Percentiles rank a stretch among this genome's conserved stretches.
Conservation (phyloP, 352 stramenopile genomes). For the Globisporangium nagaii region DNA sequence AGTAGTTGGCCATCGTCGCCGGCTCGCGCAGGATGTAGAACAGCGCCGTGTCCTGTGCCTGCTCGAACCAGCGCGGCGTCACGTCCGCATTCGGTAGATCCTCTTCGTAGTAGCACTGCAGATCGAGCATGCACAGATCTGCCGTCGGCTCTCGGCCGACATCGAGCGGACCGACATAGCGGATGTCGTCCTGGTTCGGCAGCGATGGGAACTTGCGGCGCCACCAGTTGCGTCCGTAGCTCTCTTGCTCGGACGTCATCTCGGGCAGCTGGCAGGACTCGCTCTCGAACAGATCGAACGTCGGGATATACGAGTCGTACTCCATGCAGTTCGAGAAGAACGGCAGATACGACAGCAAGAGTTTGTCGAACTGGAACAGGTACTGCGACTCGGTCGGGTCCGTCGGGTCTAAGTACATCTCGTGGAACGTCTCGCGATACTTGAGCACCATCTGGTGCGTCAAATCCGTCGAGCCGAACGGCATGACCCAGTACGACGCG, state of each 20-base stretch:
- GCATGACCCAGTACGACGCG: constrained; percentile 65
- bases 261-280: constrained; percentile 88
- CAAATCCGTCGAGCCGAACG: constrained; percentile 53
- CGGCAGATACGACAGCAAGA: constrained; percentile 93
- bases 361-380: constrained; percentile 70
- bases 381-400: constrained; percentile 41
- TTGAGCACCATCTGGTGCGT: constrained; percentile 89
- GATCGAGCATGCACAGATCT: constrained; percentile 87
- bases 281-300: constrained; percentile 91
- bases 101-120: constrained; percentile 94
- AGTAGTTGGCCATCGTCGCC: constrained; percentile 86
- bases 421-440: constrained; percentile 95
- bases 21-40: constrained; percentile 92
- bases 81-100: constrained; percentile 83
- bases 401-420: constrained; percentile 65
- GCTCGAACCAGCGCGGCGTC: constrained; percentile 95
- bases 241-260: constrained; percentile 60
- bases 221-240: constrained; percentile 67
- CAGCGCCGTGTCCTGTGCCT: constrained; percentile 75
- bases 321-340: constrained; percentile 96
- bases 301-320: constrained; percentile 94
- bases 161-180: constrained; percentile 83
- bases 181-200: constrained; percentile 94
- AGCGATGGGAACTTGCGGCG: constrained; percentile 74
- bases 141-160: constrained; percentile 85